Evolutionary conservation across 2,329 filamentous ascomycete genomes (phyloP).

Genomic region (Rhytidhysteron rufulum): DNA sequence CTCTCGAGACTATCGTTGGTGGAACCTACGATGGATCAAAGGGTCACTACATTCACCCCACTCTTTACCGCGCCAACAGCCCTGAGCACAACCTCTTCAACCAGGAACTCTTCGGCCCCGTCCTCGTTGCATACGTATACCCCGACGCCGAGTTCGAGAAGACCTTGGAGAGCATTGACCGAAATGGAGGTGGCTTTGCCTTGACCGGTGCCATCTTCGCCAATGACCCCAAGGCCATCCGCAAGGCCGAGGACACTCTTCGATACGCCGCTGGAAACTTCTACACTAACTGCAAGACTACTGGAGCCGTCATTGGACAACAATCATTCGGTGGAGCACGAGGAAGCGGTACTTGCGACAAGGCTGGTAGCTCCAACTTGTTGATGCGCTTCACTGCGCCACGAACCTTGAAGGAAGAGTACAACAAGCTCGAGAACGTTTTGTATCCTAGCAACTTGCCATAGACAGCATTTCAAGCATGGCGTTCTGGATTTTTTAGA

Average conservation of each 20-base stretch:
- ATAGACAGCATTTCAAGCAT: no score
- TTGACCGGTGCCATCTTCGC: conserved; percentile 76
- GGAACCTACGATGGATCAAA: conserved; percentile 73
- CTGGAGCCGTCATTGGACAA: conserved; percentile 48
- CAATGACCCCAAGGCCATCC: conserved; percentile 61
- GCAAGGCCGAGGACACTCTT: conserved; percentile 66
- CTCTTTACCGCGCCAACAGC: conserved; percentile 72
- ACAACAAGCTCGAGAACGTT: conserved; percentile 45
- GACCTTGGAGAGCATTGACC: conserved; percentile 63
- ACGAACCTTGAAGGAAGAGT: conserved; percentile 56
- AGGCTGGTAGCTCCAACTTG: conserved; percentile 52
- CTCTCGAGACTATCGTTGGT: conserved; percentile 69
- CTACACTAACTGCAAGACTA: conserved; percentile 79
- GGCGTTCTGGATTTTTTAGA: no score
- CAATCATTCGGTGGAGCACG: conserved; percentile 53
- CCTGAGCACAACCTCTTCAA: conserved; percentile 70
- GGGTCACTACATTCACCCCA: conserved; percentile 82
- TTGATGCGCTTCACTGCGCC: conserved; percentile 53
- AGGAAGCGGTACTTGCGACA: conserved; percentile 56
- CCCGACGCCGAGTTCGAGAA: conserved; percentile 53
- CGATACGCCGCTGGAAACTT: conserved; percentile 77
- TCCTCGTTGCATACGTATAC: conserved; percentile 73
- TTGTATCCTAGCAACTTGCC: conserved; percentile 52
- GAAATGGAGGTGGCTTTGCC: conserved; percentile 71
- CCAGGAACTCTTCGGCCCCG: conserved; percentile 78